Conservation (phyloP, 768 basidiomycete genomes). For the Hortiboletus flavorubellus region DNA sequence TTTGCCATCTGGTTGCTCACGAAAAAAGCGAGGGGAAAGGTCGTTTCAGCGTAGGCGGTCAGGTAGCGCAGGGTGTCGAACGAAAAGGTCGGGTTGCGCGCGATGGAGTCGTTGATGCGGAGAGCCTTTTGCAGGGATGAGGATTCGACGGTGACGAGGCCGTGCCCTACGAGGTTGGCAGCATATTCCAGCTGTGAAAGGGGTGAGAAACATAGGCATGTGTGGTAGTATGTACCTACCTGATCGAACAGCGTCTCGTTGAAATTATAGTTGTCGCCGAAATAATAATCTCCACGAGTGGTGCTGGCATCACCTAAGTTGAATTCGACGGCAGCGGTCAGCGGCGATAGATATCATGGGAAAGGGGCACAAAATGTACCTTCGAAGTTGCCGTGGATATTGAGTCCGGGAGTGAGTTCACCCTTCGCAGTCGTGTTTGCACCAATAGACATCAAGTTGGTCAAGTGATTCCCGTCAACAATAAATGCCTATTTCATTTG, state of each 20-base stretch:
- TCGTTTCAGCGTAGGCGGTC: conserved; percentile 21
- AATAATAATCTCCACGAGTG: conserved; percentile 24
- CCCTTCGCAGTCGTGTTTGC: conserved; percentile 16
- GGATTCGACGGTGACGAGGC: conserved; percentile 21
- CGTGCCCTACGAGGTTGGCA: conserved; percentile 19
- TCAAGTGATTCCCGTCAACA: conserved; percentile 28
- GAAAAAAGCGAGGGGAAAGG: conserved; percentile 26
- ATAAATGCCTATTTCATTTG: conserved; percentile 16
- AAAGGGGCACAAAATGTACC: conserved; percentile 1
- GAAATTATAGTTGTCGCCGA: conserved; percentile 24
- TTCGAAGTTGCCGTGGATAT: conserved; percentile 25
- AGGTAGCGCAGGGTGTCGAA: conserved; percentile 21
- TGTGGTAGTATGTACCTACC: neutral
- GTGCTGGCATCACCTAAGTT: conserved; percentile 24
- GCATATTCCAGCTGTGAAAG: conserved; percentile 12
- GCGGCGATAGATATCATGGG: neutral
- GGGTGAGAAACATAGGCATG: neutral
- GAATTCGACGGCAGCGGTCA: neutral
- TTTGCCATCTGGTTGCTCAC: conserved; percentile 20
- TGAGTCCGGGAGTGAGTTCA: conserved; percentile 18
- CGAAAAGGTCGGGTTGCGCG: conserved; percentile 20
- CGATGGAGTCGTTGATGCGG: conserved; percentile 28
- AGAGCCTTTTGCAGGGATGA: conserved; percentile 17
- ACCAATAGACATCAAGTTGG: conserved; percentile 28
- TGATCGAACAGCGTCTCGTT: conserved; percentile 26